Percentiles rank a stretch among this genome's conserved stretches.
phyloP scores from a whole-genome alignment of 345 rosid genomes.

The Sonneratia caseolaris region DNA sequence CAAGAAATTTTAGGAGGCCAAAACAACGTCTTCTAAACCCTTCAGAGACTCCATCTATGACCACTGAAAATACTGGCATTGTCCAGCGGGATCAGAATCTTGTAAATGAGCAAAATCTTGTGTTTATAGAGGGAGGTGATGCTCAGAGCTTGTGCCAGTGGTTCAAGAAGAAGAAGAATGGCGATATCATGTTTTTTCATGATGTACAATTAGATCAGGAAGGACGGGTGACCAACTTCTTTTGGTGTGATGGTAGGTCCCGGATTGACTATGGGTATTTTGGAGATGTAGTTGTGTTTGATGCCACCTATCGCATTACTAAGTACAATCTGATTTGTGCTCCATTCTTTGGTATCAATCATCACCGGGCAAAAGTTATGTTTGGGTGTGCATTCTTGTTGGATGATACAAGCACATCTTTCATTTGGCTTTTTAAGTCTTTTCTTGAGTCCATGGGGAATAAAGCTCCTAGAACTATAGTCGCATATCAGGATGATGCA shows the following conservation, averaged over 20 bases:
- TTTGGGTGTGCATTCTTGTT: constrained; percentile 7
- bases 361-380: not conserved
- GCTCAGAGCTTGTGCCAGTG: not conserved
- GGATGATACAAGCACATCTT: constrained; percentile 1
- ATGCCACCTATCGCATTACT: constrained; percentile 1
- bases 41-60: not conserved
- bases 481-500: constrained; percentile 1
- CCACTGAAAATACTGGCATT: constrained; percentile 7
- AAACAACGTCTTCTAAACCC: not conserved
- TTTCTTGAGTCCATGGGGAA: constrained; percentile 1
- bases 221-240: constrained; percentile 6
- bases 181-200: constrained; percentile 2
- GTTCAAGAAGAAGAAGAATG: constrained; percentile 1
- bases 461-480: not conserved
- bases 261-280: constrained; percentile 4
- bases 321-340: constrained; percentile 9
- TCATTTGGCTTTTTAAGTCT: constrained; percentile 1
- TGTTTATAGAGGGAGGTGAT: constrained; percentile 5
- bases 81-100: not conserved
- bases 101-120: not conserved
- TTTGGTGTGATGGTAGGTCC: constrained; percentile 3
- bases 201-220: constrained; percentile 1
- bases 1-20: constrained; percentile 3
- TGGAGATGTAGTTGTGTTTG: constrained; percentile 6
- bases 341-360: constrained; percentile 10